These are phyloP conservation scores for Rachicladosporium sp. DNA, from an alignment of 2,329 filamentous ascomycete species.

Conservation along the genomic window DNA sequence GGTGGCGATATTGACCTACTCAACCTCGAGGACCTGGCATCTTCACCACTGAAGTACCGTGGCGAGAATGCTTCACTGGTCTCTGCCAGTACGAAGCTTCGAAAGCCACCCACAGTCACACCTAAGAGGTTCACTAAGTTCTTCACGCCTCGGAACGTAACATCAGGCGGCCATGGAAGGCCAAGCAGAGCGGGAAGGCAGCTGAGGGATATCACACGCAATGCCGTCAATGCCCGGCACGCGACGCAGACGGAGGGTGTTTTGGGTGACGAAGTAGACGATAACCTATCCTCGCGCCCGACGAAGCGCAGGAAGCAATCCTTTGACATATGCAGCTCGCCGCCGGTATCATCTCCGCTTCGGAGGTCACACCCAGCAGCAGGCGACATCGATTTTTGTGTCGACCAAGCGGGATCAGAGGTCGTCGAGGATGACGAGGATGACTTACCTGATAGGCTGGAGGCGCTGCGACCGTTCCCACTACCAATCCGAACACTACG, in stretches of 20 bases:
- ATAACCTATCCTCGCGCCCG: slow-evolving; percentile 16
- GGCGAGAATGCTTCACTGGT: slow-evolving; percentile 19
- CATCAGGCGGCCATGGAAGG: slow-evolving; percentile 32
- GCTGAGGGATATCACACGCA: slow-evolving; percentile 37
- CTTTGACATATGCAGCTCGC: slow-evolving; percentile 31
- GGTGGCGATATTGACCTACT: slow-evolving; percentile 21
- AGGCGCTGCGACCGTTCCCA: slow-evolving; percentile 31
- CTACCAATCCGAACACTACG: slow-evolving; percentile 28
- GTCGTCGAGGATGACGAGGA: slow-evolving; percentile 17
- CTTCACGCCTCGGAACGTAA: slow-evolving; percentile 33
- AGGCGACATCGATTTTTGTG: too few species aligned
- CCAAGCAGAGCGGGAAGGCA: slow-evolving; percentile 31
- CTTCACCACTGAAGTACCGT: slow-evolving; percentile 13
- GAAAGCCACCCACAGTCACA: slow-evolving; percentile 37
- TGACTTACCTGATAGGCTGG: slow-evolving; percentile 27
- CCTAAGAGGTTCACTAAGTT: slow-evolving; percentile 40
- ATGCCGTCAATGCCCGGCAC: slow-evolving; percentile 28
- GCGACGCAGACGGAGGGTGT: not conserved
- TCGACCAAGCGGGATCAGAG: too few species aligned
- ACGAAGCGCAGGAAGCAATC: slow-evolving; percentile 18
- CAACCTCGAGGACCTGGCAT: slow-evolving; percentile 24
- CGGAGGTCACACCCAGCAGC: slow-evolving; percentile 17
- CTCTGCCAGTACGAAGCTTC: slow-evolving; percentile 26
- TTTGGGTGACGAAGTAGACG: slow-evolving; percentile 42
- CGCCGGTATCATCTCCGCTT: slow-evolving; percentile 38